A percentile compares a stretch with the other conserved stretches of the same genome.
These are phyloP conservation scores for Blastomyces emzantsi DNA, from an alignment of 2,329 filamentous ascomycete genomes.

Conservation along the genomic window DNA sequence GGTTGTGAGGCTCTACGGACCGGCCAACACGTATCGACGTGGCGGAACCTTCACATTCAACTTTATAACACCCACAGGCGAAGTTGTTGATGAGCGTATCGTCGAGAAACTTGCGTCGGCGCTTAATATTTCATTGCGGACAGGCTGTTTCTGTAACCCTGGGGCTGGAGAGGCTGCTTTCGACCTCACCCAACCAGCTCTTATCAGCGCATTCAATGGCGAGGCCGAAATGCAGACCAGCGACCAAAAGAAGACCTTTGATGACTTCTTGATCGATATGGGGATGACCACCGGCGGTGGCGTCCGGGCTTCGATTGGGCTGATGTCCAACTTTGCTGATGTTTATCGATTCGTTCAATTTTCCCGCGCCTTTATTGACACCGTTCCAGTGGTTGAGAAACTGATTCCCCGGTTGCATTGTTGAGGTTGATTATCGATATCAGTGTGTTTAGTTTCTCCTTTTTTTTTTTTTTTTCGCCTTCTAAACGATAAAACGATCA, in stretches of 20 bases:
- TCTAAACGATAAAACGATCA: not conserved
- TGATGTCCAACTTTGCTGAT: slow-evolving; percentile 19
- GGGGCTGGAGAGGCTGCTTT: slow-evolving; percentile 35
- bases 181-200: slow-evolving; percentile 29
- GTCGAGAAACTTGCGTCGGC: slow-evolving; percentile 52
- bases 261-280: slow-evolving; percentile 17
- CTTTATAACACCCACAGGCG: slow-evolving; percentile 44
- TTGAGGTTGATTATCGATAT: slow-evolving; percentile 3
- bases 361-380: slow-evolving; percentile 11
- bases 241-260: slow-evolving; percentile 16
- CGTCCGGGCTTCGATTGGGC: slow-evolving; percentile 18
- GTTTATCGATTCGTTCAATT: slow-evolving; percentile 15
- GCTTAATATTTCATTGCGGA: slow-evolving; percentile 51
- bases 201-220: slow-evolving; percentile 9
- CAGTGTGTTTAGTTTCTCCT: not conserved
- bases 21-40: slow-evolving; percentile 40
- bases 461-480: not conserved
- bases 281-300: slow-evolving; percentile 18
- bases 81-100: slow-evolving; percentile 47
- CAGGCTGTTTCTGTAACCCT: slow-evolving; percentile 49
- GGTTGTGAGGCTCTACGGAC: slow-evolving; percentile 49
- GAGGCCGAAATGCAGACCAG: slow-evolving; percentile 10
- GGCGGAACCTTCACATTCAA: slow-evolving; percentile 59
- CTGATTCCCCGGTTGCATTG: slow-evolving; percentile 11
- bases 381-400: slow-evolving; percentile 6